Evolutionary conservation across 768 basidiomycete species (phyloP), one percentile per base, ranked within the genome.

Genomic region (Lactarius tabidus): DNA sequence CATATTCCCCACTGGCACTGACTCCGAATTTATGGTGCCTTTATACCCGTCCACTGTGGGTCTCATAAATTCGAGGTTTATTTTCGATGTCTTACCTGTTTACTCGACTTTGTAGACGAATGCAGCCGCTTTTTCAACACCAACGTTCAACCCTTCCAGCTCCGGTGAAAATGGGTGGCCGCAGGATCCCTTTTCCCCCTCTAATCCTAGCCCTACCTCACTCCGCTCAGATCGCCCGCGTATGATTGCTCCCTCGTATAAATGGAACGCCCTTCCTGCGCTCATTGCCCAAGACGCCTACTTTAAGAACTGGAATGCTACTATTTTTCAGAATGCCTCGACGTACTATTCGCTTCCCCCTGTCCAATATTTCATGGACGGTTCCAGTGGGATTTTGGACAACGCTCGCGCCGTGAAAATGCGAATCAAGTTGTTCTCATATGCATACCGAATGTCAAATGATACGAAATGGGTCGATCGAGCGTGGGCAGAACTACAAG

Each of bases 401-500:
- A 84, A 86, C 67, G 89, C 95, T 23, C 88, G 97, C 66, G 84
- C 90, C 75, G 81, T 96, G 72, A 98, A 99, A 77, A 82, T 89
- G 79, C 84, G 92, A 61, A 80, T 98, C 77, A 99, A 99, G 77
- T 92, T 91, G 57, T 94, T 92, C 77, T 85, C 86, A 1, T 99
- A 98, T 72, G 94, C 82, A 36, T 98, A 89, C 76, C 86, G 86
- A 55, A 87, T 97, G 85, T 91, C 93, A 59, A 93, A 94, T 67
- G 88, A 98, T 75, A 95, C 92, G 12, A 86, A 84, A 74, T 99
- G 92, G 90, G 87, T 87, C 8, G 92, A 98, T 72, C 84, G 94
- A 59, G 81, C 87, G 17, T 97, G 87, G 87, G 73, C 72, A 10
- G 97, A 99, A 76, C 77, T 99, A 39, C 80, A 86, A 77, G 95